Conservation (phyloP, 2,329 filamentous ascomycete genomes). For the Bretziella fagacearum region DNA sequence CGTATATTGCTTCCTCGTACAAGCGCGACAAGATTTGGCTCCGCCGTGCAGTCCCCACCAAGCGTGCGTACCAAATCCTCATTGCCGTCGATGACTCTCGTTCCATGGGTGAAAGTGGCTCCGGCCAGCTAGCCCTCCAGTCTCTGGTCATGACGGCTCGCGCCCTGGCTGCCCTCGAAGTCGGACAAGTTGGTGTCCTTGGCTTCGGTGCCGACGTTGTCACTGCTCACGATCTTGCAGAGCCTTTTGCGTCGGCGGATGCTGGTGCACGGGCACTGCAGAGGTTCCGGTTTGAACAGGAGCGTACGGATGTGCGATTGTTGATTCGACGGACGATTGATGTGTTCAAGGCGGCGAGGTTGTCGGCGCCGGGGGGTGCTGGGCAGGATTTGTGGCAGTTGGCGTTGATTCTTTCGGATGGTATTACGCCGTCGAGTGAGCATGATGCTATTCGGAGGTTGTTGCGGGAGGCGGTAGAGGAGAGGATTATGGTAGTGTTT, state of each 20-base stretch:
- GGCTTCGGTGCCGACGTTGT: constrained; percentile 75
- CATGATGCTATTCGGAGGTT: constrained; percentile 70
- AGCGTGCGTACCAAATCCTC: constrained; percentile 92
- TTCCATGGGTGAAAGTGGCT: constrained; percentile 71
- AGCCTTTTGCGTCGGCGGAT: constrained; percentile 48
- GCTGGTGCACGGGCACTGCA: constrained; percentile 15
- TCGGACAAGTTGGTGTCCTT: constrained; percentile 78
- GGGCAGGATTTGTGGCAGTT: constrained; percentile 80
- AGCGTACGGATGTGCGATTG: constrained; percentile 67
- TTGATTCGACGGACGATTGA: constrained; percentile 64
- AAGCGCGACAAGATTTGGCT: constrained; percentile 99
- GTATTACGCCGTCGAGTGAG: constrained; percentile 64
- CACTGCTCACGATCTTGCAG: constrained; percentile 69
- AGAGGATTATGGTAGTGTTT: constrained; percentile 95
- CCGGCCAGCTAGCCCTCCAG: constrained; percentile 71
- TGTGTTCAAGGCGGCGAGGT: constrained; percentile 62
- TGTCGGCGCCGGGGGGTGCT: constrained; percentile 27
- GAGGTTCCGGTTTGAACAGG: constrained; percentile 72
- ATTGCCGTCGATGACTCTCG: constrained; percentile 92
- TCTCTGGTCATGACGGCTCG: constrained; percentile 84
- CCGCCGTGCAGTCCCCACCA: constrained; percentile 77
- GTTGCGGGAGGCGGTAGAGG: constrained; percentile 74
- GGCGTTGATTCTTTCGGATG: constrained; percentile 82
- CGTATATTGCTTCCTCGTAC: constrained; percentile 94
- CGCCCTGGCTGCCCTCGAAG: constrained; percentile 80